Percentiles rank a stretch among this genome's conserved stretches.
These are phyloP conservation scores for Eimeria zaria DNA, from an alignment of 169 alveolate genomes.

Conservation along the genomic window DNA sequence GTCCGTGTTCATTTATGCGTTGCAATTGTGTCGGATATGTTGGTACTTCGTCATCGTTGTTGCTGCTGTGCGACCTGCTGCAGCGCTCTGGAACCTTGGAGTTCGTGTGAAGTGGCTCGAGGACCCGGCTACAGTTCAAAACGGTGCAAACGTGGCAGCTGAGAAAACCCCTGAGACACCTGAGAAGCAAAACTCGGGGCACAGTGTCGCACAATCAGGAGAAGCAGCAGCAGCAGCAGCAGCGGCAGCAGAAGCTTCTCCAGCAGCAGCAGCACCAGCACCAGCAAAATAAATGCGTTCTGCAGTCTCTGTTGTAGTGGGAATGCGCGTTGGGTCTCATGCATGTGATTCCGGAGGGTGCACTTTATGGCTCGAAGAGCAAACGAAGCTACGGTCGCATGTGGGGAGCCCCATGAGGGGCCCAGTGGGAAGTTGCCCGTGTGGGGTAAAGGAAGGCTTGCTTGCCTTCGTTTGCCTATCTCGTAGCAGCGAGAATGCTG, in stretches of 20 bases:
- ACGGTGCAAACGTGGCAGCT: background rate
- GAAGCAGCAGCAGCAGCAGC: slow-evolving; percentile 37
- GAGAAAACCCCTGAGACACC: background rate
- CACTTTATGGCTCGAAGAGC: background rate
- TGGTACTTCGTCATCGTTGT: background rate
- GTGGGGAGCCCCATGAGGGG: background rate
- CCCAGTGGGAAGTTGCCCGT: background rate
- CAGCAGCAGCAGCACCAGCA: slow-evolving; percentile 4
- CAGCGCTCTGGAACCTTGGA: slow-evolving; percentile 86
- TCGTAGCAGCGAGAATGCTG: background rate
- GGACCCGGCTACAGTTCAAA: slow-evolving; percentile 29
- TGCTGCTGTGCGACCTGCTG: background rate
- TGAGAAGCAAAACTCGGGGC: background rate
- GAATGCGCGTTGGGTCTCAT: background rate
- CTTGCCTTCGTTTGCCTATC: background rate
- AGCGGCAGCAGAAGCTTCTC: slow-evolving; percentile 29
- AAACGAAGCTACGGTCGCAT: background rate
- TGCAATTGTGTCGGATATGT: background rate
- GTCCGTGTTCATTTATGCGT: background rate
- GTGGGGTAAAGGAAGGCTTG: background rate
- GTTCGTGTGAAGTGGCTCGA: slow-evolving; percentile 86
- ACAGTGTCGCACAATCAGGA: background rate
- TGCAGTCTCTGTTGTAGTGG: background rate
- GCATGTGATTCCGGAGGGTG: background rate
- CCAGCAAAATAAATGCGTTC: slow-evolving; percentile 15